phyloP scores from a whole-genome alignment of 2,329 filamentous ascomycete genomes.

The Trichoderma atrobrunneum region DNA sequence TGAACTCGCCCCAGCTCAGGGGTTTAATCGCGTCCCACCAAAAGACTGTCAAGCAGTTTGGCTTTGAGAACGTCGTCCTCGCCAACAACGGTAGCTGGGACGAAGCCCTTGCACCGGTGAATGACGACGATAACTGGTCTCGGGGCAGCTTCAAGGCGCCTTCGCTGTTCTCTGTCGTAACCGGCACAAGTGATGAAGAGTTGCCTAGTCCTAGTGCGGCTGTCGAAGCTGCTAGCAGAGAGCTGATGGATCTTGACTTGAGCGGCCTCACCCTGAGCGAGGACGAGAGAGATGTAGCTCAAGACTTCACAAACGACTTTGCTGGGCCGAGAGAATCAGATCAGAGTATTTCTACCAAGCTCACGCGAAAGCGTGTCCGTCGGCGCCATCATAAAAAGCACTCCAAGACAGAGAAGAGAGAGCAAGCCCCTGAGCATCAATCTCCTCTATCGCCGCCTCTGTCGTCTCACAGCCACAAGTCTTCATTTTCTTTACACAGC shows the following conservation, averaged over 20 bases:
- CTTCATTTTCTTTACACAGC: conserved; percentile 25
- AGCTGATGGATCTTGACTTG: conserved; percentile 43
- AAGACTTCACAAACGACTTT: conserved; percentile 35
- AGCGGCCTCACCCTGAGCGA: conserved; percentile 39
- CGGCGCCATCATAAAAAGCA: conserved; percentile 40
- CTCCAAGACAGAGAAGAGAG: conserved; percentile 28
- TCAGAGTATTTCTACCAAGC: conserved; percentile 44
- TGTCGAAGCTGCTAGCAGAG: conserved; percentile 50
- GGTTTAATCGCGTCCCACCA: conserved; percentile 66
- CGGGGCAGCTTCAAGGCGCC: conserved; percentile 29
- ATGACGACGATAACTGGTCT: conserved; percentile 42
- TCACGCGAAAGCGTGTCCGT: conserved; percentile 44
- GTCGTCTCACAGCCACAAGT: conserved; percentile 19
- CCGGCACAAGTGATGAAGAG: conserved; percentile 36
- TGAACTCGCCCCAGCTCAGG: conserved; percentile 69
- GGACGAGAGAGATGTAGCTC: conserved; percentile 32
- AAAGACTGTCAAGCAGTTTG: conserved; percentile 68
- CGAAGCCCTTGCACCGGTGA: conserved; percentile 71
- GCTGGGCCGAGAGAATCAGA: conserved; percentile 33
- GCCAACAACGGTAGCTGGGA: conserved; percentile 72
- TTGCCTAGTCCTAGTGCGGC: conserved; percentile 52
- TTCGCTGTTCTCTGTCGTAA: conserved; percentile 35
- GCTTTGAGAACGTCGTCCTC: conserved; percentile 74
- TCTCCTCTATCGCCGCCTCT: neutral
- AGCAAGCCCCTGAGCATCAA: conserved; percentile 21